These are phyloP conservation scores for Arachnomyces sp. DNA, from an alignment of 2,329 filamentous ascomycete species.

Conservation along the genomic window DNA sequence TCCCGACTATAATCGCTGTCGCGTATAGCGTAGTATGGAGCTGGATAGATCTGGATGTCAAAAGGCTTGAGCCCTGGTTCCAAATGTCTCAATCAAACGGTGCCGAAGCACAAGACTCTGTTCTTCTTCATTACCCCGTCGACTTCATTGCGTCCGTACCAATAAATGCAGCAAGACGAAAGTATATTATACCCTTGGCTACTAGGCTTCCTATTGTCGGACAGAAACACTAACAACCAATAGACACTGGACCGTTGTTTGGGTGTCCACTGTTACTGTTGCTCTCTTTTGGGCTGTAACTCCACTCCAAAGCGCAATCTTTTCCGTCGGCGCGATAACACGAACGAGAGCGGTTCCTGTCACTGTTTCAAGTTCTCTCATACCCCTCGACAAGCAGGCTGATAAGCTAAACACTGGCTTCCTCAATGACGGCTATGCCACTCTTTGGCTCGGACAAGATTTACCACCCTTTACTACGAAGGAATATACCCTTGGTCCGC, in stretches of 20 bases:
- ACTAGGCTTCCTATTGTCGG: slow-evolving; percentile 3
- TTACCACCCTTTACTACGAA: slow-evolving; percentile 6
- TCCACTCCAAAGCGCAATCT: slow-evolving; percentile 48
- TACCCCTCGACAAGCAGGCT: slow-evolving; percentile 23
- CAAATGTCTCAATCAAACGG: slow-evolving; percentile 45
- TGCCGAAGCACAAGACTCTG: slow-evolving; percentile 35
- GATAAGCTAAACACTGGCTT: slow-evolving; percentile 28
- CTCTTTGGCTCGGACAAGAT: slow-evolving; percentile 25
- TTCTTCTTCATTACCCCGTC: slow-evolving; percentile 49
- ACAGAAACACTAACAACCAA: slow-evolving; percentile 6
- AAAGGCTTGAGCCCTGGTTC: slow-evolving; percentile 53
- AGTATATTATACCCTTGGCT: slow-evolving; percentile 12
- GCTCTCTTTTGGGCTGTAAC: slow-evolving; percentile 49
- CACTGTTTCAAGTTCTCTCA: slow-evolving; percentile 16
- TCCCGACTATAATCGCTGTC: slow-evolving; percentile 48
- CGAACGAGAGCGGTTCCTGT: slow-evolving; percentile 11
- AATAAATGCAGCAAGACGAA: slow-evolving; percentile 27
- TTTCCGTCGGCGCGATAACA: slow-evolving; percentile 32
- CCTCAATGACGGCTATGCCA: slow-evolving; percentile 38
- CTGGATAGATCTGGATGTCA: slow-evolving; percentile 53
- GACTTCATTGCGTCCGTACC: slow-evolving; percentile 40
- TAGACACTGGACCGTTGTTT: slow-evolving; percentile 49
- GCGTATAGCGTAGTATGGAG: slow-evolving; percentile 50
- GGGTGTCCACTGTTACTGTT: slow-evolving; percentile 40
- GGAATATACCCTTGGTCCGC: slow-evolving; percentile 10